phyloP scores from a whole-genome alignment of 257 asterid species.

The Solanum tarapatanum region DNA sequence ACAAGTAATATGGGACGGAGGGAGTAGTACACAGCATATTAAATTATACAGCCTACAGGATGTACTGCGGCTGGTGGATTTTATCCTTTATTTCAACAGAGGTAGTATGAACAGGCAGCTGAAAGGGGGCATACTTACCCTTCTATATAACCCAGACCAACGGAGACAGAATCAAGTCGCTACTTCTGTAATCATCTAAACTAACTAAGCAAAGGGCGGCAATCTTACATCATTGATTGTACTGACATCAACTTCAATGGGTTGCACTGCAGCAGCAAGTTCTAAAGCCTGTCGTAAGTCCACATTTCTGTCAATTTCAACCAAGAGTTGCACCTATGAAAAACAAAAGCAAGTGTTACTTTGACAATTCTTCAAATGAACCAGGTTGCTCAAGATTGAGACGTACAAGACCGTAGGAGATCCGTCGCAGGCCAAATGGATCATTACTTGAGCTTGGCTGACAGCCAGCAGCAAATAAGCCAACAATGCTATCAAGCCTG shows the following conservation, averaged over 20 bases:
- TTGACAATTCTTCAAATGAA: not conserved
- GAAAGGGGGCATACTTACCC: not conserved
- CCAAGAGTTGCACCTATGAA: constrained; percentile 77
- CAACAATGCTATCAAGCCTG: constrained; percentile 96
- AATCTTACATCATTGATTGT: constrained; percentile 58
- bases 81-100: not conserved
- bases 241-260: constrained; percentile 50
- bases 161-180: not conserved
- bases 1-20: not conserved
- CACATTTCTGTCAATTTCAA: constrained; percentile 59
- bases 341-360: constrained; percentile 14
- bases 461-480: constrained; percentile 97
- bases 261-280: constrained; percentile 89
- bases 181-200: not conserved
- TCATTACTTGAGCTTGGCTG: constrained; percentile 84
- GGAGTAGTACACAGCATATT: constrained; percentile 23
- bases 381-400: not conserved
- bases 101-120: not conserved
- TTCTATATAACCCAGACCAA: not conserved
- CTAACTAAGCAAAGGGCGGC: not conserved
- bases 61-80: not conserved
- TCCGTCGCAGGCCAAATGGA: constrained; percentile 92
- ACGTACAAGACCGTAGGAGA: constrained; percentile 88
- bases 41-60: not conserved
- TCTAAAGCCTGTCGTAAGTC: constrained; percentile 65